Evolutionary conservation across 805 yeast genomes (phyloP), one percentile per base, ranked within the genome.

Genomic region (Komagataella kurtzmanii): DNA sequence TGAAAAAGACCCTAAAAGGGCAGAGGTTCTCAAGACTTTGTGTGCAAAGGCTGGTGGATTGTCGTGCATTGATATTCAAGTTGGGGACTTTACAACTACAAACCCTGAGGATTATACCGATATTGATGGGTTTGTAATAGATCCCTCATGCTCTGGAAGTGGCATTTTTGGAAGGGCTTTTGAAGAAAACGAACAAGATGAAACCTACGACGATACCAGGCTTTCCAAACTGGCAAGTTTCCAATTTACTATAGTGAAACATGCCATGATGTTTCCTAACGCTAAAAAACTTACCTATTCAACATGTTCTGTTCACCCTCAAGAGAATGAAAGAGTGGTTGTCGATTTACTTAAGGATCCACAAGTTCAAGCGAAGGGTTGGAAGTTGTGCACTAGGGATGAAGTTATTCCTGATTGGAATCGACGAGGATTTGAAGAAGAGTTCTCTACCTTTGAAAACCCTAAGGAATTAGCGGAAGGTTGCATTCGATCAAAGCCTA

Each of bases 81-180:
- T 72, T 24, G 71, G 69, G 24, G 95, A 86, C 65, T 86, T 86
- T 62, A 83, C 89, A 7, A 61, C 72, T 3, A 67, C 77, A 2
- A 69, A 74, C 21, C 86, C 93, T 0, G 58, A 58, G 1, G 84
- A 83, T 48, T 86, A 72, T 54, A 69, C 75, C 1, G 75, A 77
- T 17, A 85, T 88, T 3, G 81, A 88, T 0, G 96, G 95, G 0
- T 68, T 93, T 46, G 73, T 93, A 2, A 95, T 93, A 2, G 99
- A 93, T 65, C 99, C 99, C 0, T 88, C 97, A 3, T 93, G 99
- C 65, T 88, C 97, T 21, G 99, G 99, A 0, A 85, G 95, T 48
- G 99, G 99, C 3, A 93, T 93, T 46, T 91, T 91, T 69, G 97
- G 97, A n/a, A 71, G 96, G 44, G 86, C 83, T 2, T 68, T 76